These are phyloP conservation scores for Trichomonascaceae sp. DNA, from an alignment of 1,139 yeast species.

Conservation along the genomic window DNA sequence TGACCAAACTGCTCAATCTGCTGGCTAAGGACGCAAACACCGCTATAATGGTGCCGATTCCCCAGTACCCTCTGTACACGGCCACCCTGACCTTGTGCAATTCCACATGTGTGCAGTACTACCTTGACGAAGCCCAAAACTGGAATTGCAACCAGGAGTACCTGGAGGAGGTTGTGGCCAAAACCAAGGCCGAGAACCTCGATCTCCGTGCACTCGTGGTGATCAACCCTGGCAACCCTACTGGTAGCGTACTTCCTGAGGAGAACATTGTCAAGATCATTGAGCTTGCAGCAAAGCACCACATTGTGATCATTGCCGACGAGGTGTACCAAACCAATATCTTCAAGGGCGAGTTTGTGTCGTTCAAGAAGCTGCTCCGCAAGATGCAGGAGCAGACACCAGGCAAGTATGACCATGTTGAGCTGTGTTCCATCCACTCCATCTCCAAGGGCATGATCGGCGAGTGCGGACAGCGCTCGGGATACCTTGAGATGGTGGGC, in stretches of 20 bases:
- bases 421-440: conserved; percentile 86
- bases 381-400: conserved; percentile 43
- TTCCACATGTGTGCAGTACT: conserved; percentile 79
- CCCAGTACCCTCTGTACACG: conserved; percentile 93
- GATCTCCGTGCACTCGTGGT: conserved; percentile 73
- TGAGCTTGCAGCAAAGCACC: conserved; percentile 68
- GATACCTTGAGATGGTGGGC: conserved; percentile 89
- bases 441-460: conserved; percentile 96
- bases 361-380: conserved; percentile 35
- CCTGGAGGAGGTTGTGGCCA: conserved; percentile 42
- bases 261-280: conserved; percentile 59
- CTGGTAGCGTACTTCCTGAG: conserved; percentile 66
- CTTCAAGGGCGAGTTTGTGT: conserved; percentile 45
- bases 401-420: conserved; percentile 53
- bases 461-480: conserved; percentile 99
- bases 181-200: conserved; percentile 41
- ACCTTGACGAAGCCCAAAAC: conserved; percentile 58
- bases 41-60: conserved; percentile 90
- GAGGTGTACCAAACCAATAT: conserved; percentile 94
- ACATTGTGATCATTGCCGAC: conserved; percentile 87
- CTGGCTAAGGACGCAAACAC: conserved; percentile 52
- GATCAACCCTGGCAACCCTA: conserved; percentile 96
- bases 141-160: conserved; percentile 76
- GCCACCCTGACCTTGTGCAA: conserved; percentile 78
- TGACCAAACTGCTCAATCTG: conserved; percentile 57